Conservation (phyloP, 2,329 filamentous ascomycete genomes). For the Monosporascus sp. region DNA sequence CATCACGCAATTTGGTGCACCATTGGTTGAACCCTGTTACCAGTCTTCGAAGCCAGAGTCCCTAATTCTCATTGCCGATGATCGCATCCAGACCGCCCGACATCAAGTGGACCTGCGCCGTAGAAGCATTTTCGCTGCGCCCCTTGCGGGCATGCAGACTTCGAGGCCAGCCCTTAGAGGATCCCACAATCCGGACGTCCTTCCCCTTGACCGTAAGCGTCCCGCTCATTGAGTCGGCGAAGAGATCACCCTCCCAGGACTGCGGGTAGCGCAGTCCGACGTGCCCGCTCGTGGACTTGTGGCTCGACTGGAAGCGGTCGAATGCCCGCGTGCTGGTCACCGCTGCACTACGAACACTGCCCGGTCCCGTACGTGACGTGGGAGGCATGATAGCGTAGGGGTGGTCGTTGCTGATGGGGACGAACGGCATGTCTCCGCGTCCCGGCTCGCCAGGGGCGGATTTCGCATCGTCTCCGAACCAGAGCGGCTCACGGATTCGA, state of each 20-base stretch:
- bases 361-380: too few species aligned
- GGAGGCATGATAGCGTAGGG: too few species aligned
- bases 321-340: slow-evolving; percentile 17
- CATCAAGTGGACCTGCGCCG: slow-evolving; percentile 25
- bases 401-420: too few species aligned
- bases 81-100: slow-evolving; percentile 22
- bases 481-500: slow-evolving; percentile 38
- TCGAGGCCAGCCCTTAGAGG: slow-evolving; percentile 26
- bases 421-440: background rate
- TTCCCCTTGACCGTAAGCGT: slow-evolving; percentile 34
- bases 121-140: slow-evolving; percentile 25
- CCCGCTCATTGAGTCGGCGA: slow-evolving; percentile 35
- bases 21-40: too few species aligned
- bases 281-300: slow-evolving; percentile 39
- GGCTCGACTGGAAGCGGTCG: slow-evolving; percentile 32
- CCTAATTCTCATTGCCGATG: slow-evolving; percentile 17
- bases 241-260: slow-evolving; percentile 43
- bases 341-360: background rate
- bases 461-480: slow-evolving; percentile 23
- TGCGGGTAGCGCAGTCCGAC: slow-evolving; percentile 39
- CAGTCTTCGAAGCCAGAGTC: background rate
- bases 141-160: slow-evolving; percentile 37
- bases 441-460: slow-evolving; percentile 7
- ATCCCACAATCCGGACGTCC: slow-evolving; percentile 34
- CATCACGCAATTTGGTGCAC: background rate